Conservation (phyloP, 106 monocot species). For the Posidonia australis region DNA sequence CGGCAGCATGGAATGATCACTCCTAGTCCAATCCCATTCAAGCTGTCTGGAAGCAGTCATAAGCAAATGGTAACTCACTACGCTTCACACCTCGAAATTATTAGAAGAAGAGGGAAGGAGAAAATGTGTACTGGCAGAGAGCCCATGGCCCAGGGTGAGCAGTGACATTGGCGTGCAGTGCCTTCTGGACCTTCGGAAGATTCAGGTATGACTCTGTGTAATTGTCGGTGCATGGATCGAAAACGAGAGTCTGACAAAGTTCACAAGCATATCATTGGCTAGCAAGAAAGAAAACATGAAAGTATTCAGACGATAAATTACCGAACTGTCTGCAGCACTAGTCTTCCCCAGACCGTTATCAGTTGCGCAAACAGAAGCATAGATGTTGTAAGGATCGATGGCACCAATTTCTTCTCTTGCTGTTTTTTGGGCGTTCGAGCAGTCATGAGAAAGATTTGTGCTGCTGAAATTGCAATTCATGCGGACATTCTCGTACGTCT, state of each 20-base stretch:
- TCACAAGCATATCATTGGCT: background rate
- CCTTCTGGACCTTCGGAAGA: slow-evolving; percentile 5
- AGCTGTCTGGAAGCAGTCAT: background rate
- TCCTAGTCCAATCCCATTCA: background rate
- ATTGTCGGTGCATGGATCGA: slow-evolving; percentile 5
- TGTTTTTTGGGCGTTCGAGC: background rate
- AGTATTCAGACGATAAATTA: background rate
- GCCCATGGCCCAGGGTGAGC: background rate
- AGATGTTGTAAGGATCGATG: slow-evolving; percentile 9
- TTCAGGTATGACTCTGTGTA: slow-evolving; percentile 2
- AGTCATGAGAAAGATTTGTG: background rate
- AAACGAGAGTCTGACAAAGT: background rate
- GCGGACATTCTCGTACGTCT: background rate
- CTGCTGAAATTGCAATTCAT: background rate
- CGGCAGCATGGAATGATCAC: background rate
- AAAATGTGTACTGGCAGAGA: background rate
- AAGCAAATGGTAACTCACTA: background rate
- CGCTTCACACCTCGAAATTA: no score
- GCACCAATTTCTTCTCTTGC: background rate
- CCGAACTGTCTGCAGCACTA: background rate
- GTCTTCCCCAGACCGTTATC: background rate
- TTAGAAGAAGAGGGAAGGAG: background rate
- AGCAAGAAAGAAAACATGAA: background rate
- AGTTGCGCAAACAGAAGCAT: slow-evolving; percentile 3
- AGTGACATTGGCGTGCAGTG: background rate